phyloP scores from a whole-genome alignment of 129 eudicot species.

The Centrapalus pauciflorus region DNA sequence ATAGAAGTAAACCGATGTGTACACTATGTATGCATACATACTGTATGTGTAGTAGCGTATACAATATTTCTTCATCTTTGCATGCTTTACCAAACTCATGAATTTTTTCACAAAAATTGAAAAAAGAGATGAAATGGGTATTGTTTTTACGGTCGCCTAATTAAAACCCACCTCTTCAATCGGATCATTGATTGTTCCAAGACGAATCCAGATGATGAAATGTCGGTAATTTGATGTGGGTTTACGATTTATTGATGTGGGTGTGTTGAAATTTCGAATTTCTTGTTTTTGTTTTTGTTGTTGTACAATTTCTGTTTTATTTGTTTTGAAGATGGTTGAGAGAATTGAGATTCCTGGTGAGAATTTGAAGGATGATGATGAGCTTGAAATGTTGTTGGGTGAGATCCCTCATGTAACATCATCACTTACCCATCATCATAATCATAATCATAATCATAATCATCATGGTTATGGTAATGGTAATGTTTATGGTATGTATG shows the following conservation, averaged over 20 bases:
- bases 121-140: constrained; percentile 17
- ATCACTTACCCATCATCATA: constrained; percentile 29
- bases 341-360: constrained; percentile 29
- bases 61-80: constrained; percentile 55
- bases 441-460: constrained; percentile 9
- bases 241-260: constrained; percentile 28
- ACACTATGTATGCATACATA: constrained; percentile 32
- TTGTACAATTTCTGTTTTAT: constrained; percentile 17
- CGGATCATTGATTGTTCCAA: constrained; percentile 34
- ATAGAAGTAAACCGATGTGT: constrained; percentile 41
- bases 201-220: constrained; percentile 38
- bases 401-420: constrained; percentile 86
- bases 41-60: constrained; percentile 32
- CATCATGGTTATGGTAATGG: constrained; percentile 8
- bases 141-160: constrained; percentile 2
- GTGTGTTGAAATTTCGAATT: constrained; percentile 13
- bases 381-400: constrained; percentile 68
- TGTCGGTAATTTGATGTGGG: constrained; percentile 43
- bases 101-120: constrained; percentile 28
- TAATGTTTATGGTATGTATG: constrained; percentile 36
- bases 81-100: constrained; percentile 77
- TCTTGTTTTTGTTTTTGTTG: constrained; percentile 20
- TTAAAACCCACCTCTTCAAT: constrained; percentile 18
- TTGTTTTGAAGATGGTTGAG: constrained; percentile 41
- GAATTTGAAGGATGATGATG: constrained; percentile 64